These are phyloP conservation scores for Phyllosticta citrichinensis DNA, from an alignment of 2,329 filamentous ascomycete species.

Conservation along the genomic window DNA sequence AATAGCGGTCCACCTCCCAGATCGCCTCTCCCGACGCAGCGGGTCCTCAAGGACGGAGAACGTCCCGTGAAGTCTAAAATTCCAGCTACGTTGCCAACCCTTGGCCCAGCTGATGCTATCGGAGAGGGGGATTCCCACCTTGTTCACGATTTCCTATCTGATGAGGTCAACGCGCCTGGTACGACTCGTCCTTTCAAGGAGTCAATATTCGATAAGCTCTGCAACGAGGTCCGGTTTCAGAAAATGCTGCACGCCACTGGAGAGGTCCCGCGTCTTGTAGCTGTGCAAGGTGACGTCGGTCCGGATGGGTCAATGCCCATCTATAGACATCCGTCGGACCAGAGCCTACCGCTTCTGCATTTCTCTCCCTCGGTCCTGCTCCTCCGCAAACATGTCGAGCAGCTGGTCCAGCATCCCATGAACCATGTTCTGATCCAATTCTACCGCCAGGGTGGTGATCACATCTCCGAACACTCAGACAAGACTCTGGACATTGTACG, in stretches of 20 bases:
- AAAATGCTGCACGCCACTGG: constrained; percentile 88
- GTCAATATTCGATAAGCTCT: constrained; percentile 58
- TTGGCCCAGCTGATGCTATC: constrained; percentile 46
- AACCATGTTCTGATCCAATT: constrained; percentile 92
- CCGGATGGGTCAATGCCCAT: constrained; percentile 68
- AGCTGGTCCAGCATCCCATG: constrained; percentile 63
- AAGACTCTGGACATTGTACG: constrained; percentile 87
- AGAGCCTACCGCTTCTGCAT: constrained; percentile 64
- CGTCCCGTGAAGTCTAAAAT: background rate
- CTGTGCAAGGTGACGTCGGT: constrained; percentile 67
- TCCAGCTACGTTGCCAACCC: constrained; percentile 6
- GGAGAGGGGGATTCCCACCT: constrained; percentile 76
- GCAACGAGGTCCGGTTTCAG: constrained; percentile 73
- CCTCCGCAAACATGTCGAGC: constrained; percentile 61
- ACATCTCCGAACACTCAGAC: constrained; percentile 93
- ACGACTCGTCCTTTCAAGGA: constrained; percentile 36
- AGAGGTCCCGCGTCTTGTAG: constrained; percentile 82
- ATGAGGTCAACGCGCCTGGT: constrained; percentile 17
- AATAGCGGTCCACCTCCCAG: background rate
- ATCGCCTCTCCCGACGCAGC: background rate
- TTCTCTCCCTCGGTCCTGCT: constrained; percentile 65
- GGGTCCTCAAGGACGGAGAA: background rate
- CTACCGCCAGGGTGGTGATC: constrained; percentile 81
- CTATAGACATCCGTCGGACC: constrained; percentile 91
- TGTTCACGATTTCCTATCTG: constrained; percentile 57